Evolutionary conservation across 2,329 filamentous ascomycete genomes (phyloP), one percentile per base, ranked within the genome.

Genomic region (Sarocladium strictum): DNA sequence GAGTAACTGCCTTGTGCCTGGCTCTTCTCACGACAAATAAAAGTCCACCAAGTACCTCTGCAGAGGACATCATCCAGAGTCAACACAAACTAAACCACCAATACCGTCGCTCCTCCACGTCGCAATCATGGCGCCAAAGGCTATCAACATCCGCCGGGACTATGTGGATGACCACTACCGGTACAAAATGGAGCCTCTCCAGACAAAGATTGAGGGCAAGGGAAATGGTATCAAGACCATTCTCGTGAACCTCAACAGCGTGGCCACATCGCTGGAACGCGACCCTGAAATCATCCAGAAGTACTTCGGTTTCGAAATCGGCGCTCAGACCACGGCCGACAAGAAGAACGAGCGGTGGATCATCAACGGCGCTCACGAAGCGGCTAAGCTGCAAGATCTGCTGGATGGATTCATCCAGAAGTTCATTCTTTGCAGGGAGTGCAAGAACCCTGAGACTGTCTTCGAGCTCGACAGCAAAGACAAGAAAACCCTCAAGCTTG

Each of bases 81-180:
- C 29, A 32, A 32, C 29, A 32, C n/a, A n/a, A n/a, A n/a, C n/a
- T n/a, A 32, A 54, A 7, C n/a, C 17, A 19, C 17, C 15, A 53
- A 41, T 57, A 60, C 57, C 53, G 27, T 17, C 40, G 23, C 15
- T 24, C 35, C 35, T 24, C 56, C 71, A 71, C 55, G 79, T 72
- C 75, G 77, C 73, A 84, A 91, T 66, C 76, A 97, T 97, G 94
- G 87, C 90, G 83, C 92, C 27, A 10, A 26, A 15, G 3, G 6
- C 90, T 78, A 81, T 99, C 84, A 99, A 99, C 78, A 92, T 97
- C 76, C 92, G 92, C 76, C 90, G 90, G 76, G 29, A 26, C 32
- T 93, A 97, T 88, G 87, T 96, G 79, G 94, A 99, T 78, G 88
- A 88, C 77, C 99, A 97, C 85, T 99, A 99, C 80, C 94, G 94